Evolutionary conservation across 306 rosid species (phyloP).

Genomic region (Mimosa bimucronata): DNA sequence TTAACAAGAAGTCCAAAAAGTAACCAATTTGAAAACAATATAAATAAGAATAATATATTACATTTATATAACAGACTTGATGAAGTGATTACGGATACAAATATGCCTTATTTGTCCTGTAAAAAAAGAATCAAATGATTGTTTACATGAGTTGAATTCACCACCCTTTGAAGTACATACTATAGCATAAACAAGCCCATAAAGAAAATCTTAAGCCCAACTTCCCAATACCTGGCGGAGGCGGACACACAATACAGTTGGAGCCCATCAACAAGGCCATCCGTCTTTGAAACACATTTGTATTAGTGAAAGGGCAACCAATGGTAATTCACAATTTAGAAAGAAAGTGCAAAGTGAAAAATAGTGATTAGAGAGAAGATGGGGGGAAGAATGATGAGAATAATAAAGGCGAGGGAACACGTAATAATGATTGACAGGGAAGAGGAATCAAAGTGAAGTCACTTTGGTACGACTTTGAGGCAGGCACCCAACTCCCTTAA

Average conservation of each 20-base stretch:
- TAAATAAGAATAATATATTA: too few relatives aligned
- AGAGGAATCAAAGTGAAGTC: constrained; percentile 32
- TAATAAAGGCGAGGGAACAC: constrained; percentile 35
- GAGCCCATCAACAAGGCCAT: not conserved
- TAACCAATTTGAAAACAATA: too few relatives aligned
- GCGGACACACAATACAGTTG: not conserved
- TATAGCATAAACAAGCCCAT: not conserved
- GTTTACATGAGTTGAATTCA: too few relatives aligned
- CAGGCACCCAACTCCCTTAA: constrained; percentile 40
- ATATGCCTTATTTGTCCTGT: too few relatives aligned
- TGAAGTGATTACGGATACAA: too few relatives aligned
- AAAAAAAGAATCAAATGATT: too few relatives aligned
- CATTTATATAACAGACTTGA: too few relatives aligned
- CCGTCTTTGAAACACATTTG: not conserved
- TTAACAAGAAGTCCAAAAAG: too few relatives aligned
- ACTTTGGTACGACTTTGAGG: constrained; percentile 41
- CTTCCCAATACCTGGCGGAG: not conserved
- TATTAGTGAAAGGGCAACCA: not conserved
- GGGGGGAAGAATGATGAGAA: constrained; percentile 36
- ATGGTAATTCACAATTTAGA: not conserved
- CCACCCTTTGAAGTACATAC: not conserved
- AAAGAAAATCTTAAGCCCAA: not conserved
- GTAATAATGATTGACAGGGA: constrained; percentile 40
- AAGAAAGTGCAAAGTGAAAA: not conserved
- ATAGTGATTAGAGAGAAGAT: too few relatives aligned